phyloP scores from a whole-genome alignment of 1,284 basidiomycete genomes.

The Neolentinus lepideus region DNA sequence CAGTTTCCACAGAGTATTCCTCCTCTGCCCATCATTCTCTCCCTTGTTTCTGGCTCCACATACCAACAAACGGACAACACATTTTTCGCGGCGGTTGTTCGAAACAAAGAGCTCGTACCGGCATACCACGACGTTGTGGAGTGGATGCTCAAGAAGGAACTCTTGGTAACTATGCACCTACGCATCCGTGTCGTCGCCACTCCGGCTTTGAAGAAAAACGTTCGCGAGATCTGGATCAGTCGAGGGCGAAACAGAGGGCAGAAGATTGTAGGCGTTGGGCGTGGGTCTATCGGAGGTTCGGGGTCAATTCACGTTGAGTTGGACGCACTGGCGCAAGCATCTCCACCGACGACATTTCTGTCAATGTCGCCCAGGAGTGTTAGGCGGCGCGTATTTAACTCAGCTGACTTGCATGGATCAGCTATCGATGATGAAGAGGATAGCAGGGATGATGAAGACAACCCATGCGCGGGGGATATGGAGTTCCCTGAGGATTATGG shows the following conservation, averaged over 20 bases:
- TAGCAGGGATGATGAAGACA: constrained; percentile 15
- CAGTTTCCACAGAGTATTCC: constrained; percentile 65
- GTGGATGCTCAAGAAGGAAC: constrained; percentile 87
- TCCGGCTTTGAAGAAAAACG: constrained; percentile 64
- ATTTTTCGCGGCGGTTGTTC: constrained; percentile 74
- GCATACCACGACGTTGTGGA: constrained; percentile 80
- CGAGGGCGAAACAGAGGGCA: not conserved
- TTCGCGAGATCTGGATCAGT: constrained; percentile 24
- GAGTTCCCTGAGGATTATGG: constrained; percentile 19
- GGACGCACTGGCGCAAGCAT: not conserved
- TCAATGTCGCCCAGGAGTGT: constrained; percentile 46
- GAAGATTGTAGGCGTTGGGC: not conserved
- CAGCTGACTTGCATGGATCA: constrained; percentile 29
- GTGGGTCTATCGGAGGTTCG: not conserved
- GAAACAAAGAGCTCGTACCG: constrained; percentile 57
- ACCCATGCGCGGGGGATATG: constrained; percentile 24
- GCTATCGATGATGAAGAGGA: constrained; percentile 15
- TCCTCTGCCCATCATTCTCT: constrained; percentile 67
- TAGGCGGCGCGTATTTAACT: constrained; percentile 29
- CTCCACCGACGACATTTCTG: constrained; percentile 27
- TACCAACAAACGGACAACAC: constrained; percentile 54
- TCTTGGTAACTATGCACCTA: constrained; percentile 82
- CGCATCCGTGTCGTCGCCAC: constrained; percentile 82
- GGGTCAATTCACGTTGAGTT: not conserved
- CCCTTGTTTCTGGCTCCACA: constrained; percentile 63